Conservation (phyloP, 108 stramenopile genomes). For the Cyclotella cryptica region DNA sequence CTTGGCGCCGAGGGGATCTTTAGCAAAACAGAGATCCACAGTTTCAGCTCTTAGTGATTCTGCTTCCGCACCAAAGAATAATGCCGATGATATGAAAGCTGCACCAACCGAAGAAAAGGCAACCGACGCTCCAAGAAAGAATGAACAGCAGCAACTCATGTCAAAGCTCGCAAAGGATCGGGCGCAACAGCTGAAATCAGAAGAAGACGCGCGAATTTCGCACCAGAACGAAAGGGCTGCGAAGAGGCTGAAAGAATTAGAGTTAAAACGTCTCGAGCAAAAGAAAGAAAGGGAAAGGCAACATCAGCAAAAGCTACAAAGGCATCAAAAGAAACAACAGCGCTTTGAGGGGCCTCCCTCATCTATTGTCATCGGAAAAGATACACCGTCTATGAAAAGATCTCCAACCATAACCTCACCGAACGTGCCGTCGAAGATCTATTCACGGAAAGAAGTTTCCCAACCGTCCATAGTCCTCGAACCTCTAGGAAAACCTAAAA, state of each 20-base stretch:
- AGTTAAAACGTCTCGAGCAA: conserved; percentile 58
- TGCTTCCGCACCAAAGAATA: background rate
- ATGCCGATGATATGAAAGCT: conserved; percentile 8
- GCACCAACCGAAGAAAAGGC: conserved; percentile 19
- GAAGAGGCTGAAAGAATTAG: conserved; percentile 67
- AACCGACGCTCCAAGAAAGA: conserved; percentile 1
- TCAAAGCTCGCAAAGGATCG: conserved; percentile 68
- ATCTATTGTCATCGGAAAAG: conserved; percentile 18
- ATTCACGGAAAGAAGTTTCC: conserved; percentile 26
- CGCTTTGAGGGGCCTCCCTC: conserved; percentile 16
- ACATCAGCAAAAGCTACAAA: conserved; percentile 7
- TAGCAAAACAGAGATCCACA: conserved; percentile 15
- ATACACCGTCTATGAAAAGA: conserved; percentile 13
- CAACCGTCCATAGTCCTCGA: conserved; percentile 16
- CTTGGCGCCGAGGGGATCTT: conserved; percentile 21
- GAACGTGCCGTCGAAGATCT: conserved; percentile 19
- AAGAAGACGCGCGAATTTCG: conserved; percentile 61
- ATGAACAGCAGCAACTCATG: conserved; percentile 51
- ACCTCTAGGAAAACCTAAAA: conserved; percentile 12
- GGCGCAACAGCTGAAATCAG: conserved; percentile 59
- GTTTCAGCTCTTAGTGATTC: conserved; percentile 8
- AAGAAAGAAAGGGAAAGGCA: conserved; percentile 50
- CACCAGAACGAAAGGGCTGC: conserved; percentile 60
- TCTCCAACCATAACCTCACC: background rate
- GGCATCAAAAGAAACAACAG: conserved; percentile 14